Percentiles rank a stretch among this genome's conserved stretches.
Conservation (phyloP, 75 land plant species). For the Ceratopteris richardii region DNA sequence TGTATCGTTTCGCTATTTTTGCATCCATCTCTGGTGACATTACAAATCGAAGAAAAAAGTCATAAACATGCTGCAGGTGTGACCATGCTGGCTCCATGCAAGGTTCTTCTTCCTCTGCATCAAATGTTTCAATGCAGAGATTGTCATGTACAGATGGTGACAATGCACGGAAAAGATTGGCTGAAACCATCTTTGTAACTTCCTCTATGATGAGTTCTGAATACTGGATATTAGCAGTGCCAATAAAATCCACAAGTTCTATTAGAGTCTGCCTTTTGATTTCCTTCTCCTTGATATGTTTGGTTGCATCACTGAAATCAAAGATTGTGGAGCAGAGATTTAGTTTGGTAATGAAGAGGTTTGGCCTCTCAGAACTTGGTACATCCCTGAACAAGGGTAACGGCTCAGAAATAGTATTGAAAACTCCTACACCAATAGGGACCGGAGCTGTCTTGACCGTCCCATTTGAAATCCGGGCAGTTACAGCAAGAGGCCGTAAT, state of each 20-base stretch:
- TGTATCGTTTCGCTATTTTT: conserved; percentile 13
- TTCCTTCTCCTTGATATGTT: conserved; percentile 53
- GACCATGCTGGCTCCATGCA: conserved; percentile 33
- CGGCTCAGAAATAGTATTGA: conserved; percentile 13
- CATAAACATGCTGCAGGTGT: conserved; percentile 48
- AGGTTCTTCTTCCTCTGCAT: conserved; percentile 23
- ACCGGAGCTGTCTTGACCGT: neutral
- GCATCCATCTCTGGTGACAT: conserved; percentile 28
- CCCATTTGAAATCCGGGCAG: neutral
- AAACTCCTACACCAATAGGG: neutral
- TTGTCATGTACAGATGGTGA: conserved; percentile 15
- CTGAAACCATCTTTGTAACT: conserved; percentile 21
- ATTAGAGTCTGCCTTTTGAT: conserved; percentile 51
- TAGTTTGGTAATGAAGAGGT: conserved; percentile 52
- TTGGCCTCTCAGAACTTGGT: conserved; percentile 42
- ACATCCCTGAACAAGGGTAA: too few relatives aligned
- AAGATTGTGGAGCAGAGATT: conserved; percentile 44
- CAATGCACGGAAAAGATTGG: conserved; percentile 32
- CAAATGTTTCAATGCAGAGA: conserved; percentile 7
- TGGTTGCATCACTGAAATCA: conserved; percentile 56
- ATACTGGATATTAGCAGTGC: conserved; percentile 52
- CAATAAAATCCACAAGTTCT: conserved; percentile 61
- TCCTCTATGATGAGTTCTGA: conserved; percentile 44
- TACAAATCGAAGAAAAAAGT: conserved; percentile 25
- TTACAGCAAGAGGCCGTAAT: too few relatives aligned